Evolutionary conservation across 495 filamentous ascomycete genomes (phyloP).

Genomic region (Lentithecium fluviatile): DNA sequence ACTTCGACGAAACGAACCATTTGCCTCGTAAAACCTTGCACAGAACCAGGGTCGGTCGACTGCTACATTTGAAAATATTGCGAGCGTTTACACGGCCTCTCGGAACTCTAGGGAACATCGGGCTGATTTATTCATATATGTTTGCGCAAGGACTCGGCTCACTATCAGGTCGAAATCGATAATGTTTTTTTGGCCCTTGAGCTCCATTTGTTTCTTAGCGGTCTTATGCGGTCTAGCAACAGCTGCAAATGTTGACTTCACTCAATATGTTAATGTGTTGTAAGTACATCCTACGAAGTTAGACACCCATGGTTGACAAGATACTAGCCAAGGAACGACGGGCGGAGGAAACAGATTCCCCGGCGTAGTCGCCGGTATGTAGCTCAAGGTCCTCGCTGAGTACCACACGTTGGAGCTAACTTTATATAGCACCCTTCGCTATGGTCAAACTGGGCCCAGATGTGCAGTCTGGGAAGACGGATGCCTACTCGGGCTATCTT

Average conservation of each 20-base stretch:
- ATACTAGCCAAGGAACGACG: slow-evolving; percentile 30
- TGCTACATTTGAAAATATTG: too few relatives aligned
- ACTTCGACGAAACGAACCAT: too few relatives aligned
- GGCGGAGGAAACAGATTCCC: slow-evolving; percentile 69
- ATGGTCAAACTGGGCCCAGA: slow-evolving; percentile 74
- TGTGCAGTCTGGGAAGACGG: slow-evolving; percentile 51
- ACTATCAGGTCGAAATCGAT: too few relatives aligned
- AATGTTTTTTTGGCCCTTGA: too few relatives aligned
- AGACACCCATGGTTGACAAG: slow-evolving; percentile 5
- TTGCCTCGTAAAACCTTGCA: too few relatives aligned
- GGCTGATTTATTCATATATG: too few relatives aligned
- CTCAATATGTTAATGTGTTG: slow-evolving; percentile 51
- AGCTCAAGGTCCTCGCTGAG: not conserved
- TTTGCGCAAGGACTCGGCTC: too few relatives aligned
- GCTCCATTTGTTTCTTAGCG: not conserved
- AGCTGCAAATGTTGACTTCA: slow-evolving; percentile 38
- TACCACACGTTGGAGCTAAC: slow-evolving; percentile 14
- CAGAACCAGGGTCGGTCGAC: too few relatives aligned
- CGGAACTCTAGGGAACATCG: too few relatives aligned
- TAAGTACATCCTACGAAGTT: slow-evolving; percentile 24
- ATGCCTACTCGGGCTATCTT: slow-evolving; percentile 65
- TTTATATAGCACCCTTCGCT: slow-evolving; percentile 53
- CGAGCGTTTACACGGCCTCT: too few relatives aligned
- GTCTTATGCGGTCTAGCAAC: not conserved
- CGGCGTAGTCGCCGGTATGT: slow-evolving; percentile 51